Conservation (phyloP, 2,329 filamentous ascomycete genomes). For the Elsinoe perseae region DNA sequence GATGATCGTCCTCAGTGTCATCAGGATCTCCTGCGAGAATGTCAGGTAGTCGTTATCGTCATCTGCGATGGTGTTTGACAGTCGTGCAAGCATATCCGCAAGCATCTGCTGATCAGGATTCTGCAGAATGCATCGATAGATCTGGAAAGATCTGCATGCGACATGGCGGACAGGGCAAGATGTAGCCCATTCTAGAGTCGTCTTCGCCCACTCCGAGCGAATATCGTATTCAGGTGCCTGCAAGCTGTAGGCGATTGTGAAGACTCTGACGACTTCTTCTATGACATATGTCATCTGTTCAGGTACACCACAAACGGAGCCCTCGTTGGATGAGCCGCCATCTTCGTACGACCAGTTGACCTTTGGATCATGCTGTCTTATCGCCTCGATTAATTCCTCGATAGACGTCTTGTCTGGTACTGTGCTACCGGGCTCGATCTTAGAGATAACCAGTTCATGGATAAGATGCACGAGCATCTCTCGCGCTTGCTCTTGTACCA, state of each 20-base stretch:
- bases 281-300: constrained; percentile 80
- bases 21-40: constrained; percentile 96
- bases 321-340: constrained; percentile 58
- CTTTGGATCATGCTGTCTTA: constrained; percentile 72
- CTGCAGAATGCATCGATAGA: constrained; percentile 89
- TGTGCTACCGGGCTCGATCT: constrained; percentile 62
- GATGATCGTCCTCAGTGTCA: constrained; percentile 86
- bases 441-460: constrained; percentile 82
- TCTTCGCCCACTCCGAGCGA: constrained; percentile 82
- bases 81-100: constrained; percentile 86
- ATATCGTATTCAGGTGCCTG: constrained; percentile 45
- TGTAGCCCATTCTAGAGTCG: constrained; percentile 90
- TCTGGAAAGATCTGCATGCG: constrained; percentile 93
- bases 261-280: constrained; percentile 72
- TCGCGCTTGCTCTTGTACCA: constrained; percentile 91
- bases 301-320: constrained; percentile 70
- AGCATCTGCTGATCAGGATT: constrained; percentile 89
- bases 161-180: constrained; percentile 92
- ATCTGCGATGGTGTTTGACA: constrained; percentile 95
- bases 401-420: constrained; percentile 64
- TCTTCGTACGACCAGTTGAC: constrained; percentile 95
- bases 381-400: constrained; percentile 78
- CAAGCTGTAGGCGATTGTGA: constrained; percentile 67
- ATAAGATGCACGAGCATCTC: constrained; percentile 98
- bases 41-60: constrained; percentile 89